A percentile compares a stretch with the other conserved stretches of the same genome.
Evolutionary conservation across 805 yeast genomes (phyloP).

Genomic region (Lachancea sp.): DNA sequence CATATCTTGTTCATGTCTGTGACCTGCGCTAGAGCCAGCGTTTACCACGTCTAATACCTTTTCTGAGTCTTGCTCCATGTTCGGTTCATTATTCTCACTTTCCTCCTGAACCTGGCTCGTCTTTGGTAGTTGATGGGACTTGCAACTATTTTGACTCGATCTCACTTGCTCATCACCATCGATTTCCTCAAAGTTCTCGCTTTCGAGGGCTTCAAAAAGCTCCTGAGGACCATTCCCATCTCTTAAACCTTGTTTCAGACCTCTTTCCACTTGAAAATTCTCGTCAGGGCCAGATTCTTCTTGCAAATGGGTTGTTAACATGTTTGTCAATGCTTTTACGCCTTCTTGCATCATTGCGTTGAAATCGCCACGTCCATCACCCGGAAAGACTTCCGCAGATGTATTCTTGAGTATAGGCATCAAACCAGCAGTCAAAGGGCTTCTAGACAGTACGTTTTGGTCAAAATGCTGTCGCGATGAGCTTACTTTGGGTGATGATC

Average conservation of each 20-base stretch:
- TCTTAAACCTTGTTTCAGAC: constrained; percentile 13
- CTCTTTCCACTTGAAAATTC: constrained; percentile 22
- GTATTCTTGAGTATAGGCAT: constrained; percentile 8
- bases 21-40: not conserved
- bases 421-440: no score
- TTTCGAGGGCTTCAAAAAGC: not conserved
- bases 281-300: constrained; percentile 18
- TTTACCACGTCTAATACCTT: not conserved
- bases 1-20: not conserved
- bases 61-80: no score
- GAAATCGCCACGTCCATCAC: constrained; percentile 27
- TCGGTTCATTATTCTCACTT: no score
- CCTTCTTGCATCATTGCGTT: constrained; percentile 33
- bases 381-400: constrained; percentile 22
- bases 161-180: not conserved
- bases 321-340: constrained; percentile 29
- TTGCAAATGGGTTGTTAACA: constrained; percentile 25
- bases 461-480: not conserved
- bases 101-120: not conserved
- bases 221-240: not conserved
- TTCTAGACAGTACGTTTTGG: not conserved
- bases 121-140: no score
- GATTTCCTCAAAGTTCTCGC: not conserved
- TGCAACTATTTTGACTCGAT: not conserved
- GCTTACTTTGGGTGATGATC: not conserved